Conservation (phyloP, 163 green algal genomes). For the Trebouxia gelatinosa region DNA sequence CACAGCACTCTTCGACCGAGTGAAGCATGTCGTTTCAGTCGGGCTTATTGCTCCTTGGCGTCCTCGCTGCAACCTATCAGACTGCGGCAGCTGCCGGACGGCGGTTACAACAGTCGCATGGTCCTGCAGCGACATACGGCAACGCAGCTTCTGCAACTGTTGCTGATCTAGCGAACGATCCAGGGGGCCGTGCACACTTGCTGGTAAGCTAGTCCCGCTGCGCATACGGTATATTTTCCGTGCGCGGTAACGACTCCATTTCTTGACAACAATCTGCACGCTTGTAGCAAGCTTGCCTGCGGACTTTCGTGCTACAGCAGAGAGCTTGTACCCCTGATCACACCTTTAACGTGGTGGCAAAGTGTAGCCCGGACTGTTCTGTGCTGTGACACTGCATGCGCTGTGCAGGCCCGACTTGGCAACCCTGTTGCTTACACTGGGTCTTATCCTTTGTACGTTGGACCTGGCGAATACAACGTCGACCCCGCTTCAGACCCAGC, state of each 20-base stretch:
- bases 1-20: no score
- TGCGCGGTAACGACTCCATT: no score
- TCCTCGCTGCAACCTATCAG: no score
- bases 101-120: not conserved
- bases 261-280: no score
- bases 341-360: not conserved
- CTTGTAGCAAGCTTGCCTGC: no score
- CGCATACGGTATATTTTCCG: no score
- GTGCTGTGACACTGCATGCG: no score
- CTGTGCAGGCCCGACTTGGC: not conserved
- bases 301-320: not conserved
- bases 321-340: not conserved
- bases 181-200: constrained; percentile 1
- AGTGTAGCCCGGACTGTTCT: not conserved
- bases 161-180: constrained; percentile 15
- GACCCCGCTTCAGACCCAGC: not conserved
- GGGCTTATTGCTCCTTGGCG: no score
- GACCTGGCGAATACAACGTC: not conserved
- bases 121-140: not conserved
- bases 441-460: not conserved
- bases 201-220: no score
- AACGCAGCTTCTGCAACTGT: not conserved
- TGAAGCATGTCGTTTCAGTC: no score
- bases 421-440: constrained; percentile 12
- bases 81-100: not conserved